Evolutionary conservation across 225 moss, liverwort and hornwort species (phyloP).

Genomic region (Asterella californica): DNA sequence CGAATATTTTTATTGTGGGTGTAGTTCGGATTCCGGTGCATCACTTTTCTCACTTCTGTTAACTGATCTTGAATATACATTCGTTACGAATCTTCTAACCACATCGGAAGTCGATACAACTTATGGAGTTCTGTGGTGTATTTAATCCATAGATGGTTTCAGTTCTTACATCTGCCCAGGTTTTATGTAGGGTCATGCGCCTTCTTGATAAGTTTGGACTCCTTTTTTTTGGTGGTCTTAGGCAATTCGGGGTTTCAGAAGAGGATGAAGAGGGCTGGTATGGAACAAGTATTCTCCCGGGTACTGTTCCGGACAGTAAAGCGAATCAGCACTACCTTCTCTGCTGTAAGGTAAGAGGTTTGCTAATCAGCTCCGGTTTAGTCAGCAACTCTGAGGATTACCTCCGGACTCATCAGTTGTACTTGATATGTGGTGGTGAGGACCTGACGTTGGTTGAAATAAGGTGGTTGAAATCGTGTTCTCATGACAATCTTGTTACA

Average conservation of each 20-base stretch:
- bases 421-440: no score
- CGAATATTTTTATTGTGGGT: not conserved
- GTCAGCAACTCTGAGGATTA: no score
- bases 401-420: no score
- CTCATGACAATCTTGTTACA: not conserved
- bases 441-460: not conserved
- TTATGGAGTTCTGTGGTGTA: not conserved
- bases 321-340: constrained; percentile 79
- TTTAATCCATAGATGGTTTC: not conserved
- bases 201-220: not conserved
- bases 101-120: not conserved
- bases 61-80: not conserved
- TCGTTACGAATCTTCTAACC: not conserved
- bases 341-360: constrained; percentile 52
- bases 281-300: constrained; percentile 74
- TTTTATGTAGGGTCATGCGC: not conserved
- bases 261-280: constrained; percentile 71
- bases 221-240: constrained; percentile 16
- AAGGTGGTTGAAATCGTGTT: not conserved
- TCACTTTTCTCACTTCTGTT: not conserved
- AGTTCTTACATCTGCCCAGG: not conserved
- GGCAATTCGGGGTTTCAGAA: constrained; percentile 48
- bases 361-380: not conserved
- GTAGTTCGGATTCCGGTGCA: not conserved
- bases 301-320: constrained; percentile 64